Evolutionary conservation across 768 basidiomycete species (phyloP), one percentile per base, ranked within the genome.

Genomic region (Mrakia hoshinonis): DNA sequence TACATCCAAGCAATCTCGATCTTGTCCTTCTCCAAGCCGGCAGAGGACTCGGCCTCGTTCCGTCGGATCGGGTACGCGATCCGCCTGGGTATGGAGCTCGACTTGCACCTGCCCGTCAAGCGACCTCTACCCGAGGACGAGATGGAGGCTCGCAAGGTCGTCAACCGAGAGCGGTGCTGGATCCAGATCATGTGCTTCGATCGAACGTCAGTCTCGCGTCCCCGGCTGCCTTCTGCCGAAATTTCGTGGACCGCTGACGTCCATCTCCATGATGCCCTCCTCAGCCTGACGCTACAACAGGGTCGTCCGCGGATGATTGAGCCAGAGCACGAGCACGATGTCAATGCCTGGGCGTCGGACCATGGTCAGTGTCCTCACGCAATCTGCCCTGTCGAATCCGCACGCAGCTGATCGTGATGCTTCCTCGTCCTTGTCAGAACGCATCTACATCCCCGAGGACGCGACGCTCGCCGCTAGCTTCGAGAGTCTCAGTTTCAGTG

Each of bases 251-350:
- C 26, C 34, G 13, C 55, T 12, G 24, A 18, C 55, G 9, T 20
- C 31, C 29, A 58, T 31, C 18, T 58, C 10, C 9, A 12, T 34
- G 4, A 7, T 58, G 1, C 3, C 10, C 34, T 11, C 18, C 15
- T 22, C 55, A 58, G 55, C 18, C 58, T 61, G 7, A 36, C 36
- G 31, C 36, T 61, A 31, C 58, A 61, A 61, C 58, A 61, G 36
- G 58, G 58, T n/a, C 58, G 58, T 22, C 58, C 58, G 31, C 58
- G 58, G 34, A 61, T 61, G 58, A 61, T 61, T 31, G 58, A 61
- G 18, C 20, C 34, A n/a, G 13, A 31, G 4, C n/a, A 36, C 11
- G 58, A 61, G 49, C 20, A 5, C 49, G n/a, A 51, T n/a, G 6
- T 43, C 15, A 7, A 43, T 15, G 43, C 43, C 43, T 43, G 43